Conservation (phyloP, 768 basidiomycete species). For the Tylopilus subfusipes region DNA sequence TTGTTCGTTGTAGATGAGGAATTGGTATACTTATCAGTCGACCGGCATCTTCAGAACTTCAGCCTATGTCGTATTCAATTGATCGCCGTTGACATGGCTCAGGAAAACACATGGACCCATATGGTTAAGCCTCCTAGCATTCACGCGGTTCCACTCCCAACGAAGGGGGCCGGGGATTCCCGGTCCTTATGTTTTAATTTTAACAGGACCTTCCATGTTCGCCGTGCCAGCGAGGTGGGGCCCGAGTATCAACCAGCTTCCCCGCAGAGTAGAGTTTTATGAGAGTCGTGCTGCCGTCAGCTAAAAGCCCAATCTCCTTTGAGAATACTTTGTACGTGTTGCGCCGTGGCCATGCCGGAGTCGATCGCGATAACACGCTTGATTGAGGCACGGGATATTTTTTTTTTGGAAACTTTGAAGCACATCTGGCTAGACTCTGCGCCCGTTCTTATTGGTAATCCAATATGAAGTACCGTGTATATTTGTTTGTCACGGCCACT, state of each 20-base stretch:
- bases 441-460: slow-evolving; percentile 7
- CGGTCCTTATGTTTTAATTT: slow-evolving; percentile 15
- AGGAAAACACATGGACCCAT: slow-evolving; percentile 30
- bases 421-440: slow-evolving; percentile 9
- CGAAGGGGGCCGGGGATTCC: slow-evolving; percentile 7
- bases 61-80: slow-evolving; percentile 32
- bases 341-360: slow-evolving; percentile 15
- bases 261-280: slow-evolving; percentile 15
- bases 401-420: slow-evolving; percentile 4
- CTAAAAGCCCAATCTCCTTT: slow-evolving; percentile 59
- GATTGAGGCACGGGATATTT: slow-evolving; percentile 22
- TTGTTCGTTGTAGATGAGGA: slow-evolving; percentile 2
- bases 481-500: slow-evolving; percentile 1
- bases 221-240: slow-evolving; percentile 2
- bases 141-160: slow-evolving; percentile 26
- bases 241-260: slow-evolving; percentile 8
- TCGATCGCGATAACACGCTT: slow-evolving; percentile 31
- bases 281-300: slow-evolving; percentile 26
- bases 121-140: slow-evolving; percentile 27
- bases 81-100: slow-evolving; percentile 34
- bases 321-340: slow-evolving; percentile 38
- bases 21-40: not conserved
- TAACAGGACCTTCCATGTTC: slow-evolving; percentile 9
- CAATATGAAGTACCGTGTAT: slow-evolving; percentile 16
- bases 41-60: slow-evolving; percentile 27